phyloP scores from a whole-genome alignment of 179 eudicot species.

The Beta macrorhiza region DNA sequence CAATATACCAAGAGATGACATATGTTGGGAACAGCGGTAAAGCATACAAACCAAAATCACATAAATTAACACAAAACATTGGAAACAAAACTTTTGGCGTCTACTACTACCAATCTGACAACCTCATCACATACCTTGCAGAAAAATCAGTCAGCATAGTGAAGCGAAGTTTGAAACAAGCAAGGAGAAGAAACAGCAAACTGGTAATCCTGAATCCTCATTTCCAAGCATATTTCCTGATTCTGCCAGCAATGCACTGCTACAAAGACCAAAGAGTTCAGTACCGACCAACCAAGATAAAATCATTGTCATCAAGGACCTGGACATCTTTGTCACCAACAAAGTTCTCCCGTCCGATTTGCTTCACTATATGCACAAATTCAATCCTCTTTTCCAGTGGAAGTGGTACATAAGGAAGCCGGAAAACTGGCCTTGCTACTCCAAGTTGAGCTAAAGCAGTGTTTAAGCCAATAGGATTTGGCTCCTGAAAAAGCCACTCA shows the following conservation, averaged over 20 bases:
- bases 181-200: neutral
- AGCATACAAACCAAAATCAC: neutral
- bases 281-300: constrained; percentile 59
- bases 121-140: constrained; percentile 2
- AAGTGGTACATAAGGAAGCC: constrained; percentile 83
- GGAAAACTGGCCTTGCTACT: constrained; percentile 73
- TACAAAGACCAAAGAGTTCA: constrained; percentile 7
- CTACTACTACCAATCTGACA: constrained; percentile 3
- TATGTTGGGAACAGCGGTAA: neutral
- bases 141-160: neutral
- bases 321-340: constrained; percentile 63
- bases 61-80: neutral
- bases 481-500: constrained; percentile 80
- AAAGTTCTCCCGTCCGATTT: constrained; percentile 72
- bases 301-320: constrained; percentile 63
- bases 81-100: neutral
- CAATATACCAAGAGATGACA: neutral
- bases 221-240: neutral
- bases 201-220: neutral
- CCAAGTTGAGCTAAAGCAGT: constrained; percentile 91
- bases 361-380: constrained; percentile 71
- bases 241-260: neutral
- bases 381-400: constrained; percentile 67
- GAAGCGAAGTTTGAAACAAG: neutral
- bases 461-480: constrained; percentile 80